Percentiles rank a stretch among this genome's conserved stretches.
Evolutionary conservation across 352 stramenopile genomes (phyloP).

Genomic region (Phytophthora citrophthora): DNA sequence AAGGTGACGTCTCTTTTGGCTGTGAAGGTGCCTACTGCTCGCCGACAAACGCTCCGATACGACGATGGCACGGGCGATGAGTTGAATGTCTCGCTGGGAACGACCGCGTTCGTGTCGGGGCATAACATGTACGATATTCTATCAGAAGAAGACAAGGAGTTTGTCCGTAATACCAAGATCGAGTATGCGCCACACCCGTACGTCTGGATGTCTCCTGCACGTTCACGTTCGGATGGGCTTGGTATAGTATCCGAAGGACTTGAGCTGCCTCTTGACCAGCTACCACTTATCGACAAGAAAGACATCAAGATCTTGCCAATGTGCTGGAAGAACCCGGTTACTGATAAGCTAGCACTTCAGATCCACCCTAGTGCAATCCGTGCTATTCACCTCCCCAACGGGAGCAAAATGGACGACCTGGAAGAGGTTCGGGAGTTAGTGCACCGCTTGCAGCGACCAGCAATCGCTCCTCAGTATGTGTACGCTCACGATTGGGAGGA

Average conservation of each 20-base stretch:
- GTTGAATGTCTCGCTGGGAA: conserved; percentile 30
- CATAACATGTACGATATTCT: conserved; percentile 39
- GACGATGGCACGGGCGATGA: conserved; percentile 37
- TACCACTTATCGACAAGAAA: conserved; percentile 33
- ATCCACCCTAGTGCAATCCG: conserved; percentile 36
- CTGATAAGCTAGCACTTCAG: conserved; percentile 33
- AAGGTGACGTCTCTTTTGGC: conserved; percentile 37
- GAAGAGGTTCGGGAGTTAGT: conserved; percentile 33
- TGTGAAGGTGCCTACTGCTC: conserved; percentile 29
- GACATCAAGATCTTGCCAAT: conserved; percentile 39
- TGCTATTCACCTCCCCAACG: conserved; percentile 29
- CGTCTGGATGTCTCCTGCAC: conserved; percentile 39
- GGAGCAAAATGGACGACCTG: conserved; percentile 32
- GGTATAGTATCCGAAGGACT: conserved; percentile 34
- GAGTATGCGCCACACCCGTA: conserved; percentile 42
- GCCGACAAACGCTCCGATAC: conserved; percentile 36
- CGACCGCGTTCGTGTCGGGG: conserved; percentile 37
- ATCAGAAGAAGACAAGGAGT: conserved; percentile 37
- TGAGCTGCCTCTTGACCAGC: conserved; percentile 30
- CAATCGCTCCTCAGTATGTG: conserved; percentile 34
- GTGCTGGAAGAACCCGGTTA: conserved; percentile 41
- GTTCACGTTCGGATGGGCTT: conserved; percentile 35
- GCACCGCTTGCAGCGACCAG: conserved; percentile 34
- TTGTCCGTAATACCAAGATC: conserved; percentile 31
- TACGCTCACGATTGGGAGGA: conserved; percentile 43